Base-by-base conservation (phyloP, 208 protist species). In the Endotrypanum monterogeii region DNA sequence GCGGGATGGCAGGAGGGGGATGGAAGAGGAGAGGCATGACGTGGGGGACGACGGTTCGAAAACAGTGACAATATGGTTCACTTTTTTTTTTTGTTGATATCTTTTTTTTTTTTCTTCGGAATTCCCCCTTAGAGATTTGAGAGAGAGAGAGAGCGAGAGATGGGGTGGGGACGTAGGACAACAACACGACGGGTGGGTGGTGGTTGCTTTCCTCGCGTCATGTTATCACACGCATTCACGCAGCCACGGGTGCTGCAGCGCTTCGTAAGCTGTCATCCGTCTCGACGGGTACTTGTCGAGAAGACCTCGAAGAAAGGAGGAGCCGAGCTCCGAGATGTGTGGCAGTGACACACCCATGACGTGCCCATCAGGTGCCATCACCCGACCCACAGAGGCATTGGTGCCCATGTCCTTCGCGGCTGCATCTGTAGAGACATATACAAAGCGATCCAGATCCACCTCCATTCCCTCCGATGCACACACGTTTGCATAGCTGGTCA, bases 181-280 rank as follows among this genome's bases (percentile, higher is more conserved):
- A 3, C 32, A n/a, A 32, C 57, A 41, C 57, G 32, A 32, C 28
- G n/a, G n/a, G n/a, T n/a, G n/a, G n/a, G n/a, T n/a, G 7, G 3
- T 39, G 14, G n/a, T 16, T 46, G 18, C 1, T n/a, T 23, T 2
- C 44, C 51, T 54, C 9, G 44, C 63, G 28, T 55, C 63, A 68
- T 25, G 63, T 12, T 44, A 35, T 44, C 39, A 41, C 52, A 79
- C 69, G 41, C 79, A 83, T 35, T 87, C 83, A 35, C 83, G 78
- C 74, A 92, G 52, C 87, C 87, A 91, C 66, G 89, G 92, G 71
- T 96, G 92, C 51, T 62, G 67, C 66, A 94, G 65, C 30, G 92
- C 92, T 58, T 89, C 83, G 50, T 89, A 80, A 1, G 92, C 88
- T 7, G 88, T 92, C 37, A 94, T 46, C 37, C 92, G 92, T 63